Evolutionary conservation across 306 rosid genomes (phyloP).

Genomic region (Arachis hypogaea): DNA sequence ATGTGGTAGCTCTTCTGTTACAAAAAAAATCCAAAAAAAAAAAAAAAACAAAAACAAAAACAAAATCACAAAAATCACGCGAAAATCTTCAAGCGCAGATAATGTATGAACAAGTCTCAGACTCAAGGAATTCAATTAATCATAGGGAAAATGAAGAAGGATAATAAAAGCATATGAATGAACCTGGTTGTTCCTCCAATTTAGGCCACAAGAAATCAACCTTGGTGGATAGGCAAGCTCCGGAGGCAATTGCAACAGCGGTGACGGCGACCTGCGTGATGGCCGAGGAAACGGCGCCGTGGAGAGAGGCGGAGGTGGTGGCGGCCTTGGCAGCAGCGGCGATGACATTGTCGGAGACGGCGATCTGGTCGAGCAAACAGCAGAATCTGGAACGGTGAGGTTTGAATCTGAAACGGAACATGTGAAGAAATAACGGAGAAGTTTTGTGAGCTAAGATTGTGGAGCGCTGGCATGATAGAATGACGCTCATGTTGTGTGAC

Average conservation of each 20-base stretch:
- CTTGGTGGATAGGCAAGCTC: slow-evolving; percentile 95
- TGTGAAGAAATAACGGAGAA: slow-evolving; percentile 46
- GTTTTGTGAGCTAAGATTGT: slow-evolving; percentile 49
- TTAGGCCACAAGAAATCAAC: slow-evolving; percentile 97
- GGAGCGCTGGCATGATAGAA: slow-evolving; percentile 65
- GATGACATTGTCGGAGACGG: slow-evolving; percentile 69
- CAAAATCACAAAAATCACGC: neutral
- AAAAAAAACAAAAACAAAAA: neutral
- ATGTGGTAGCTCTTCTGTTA: slow-evolving; percentile 3
- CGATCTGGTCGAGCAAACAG: slow-evolving; percentile 54
- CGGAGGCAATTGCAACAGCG: slow-evolving; percentile 96
- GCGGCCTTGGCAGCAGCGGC: slow-evolving; percentile 75
- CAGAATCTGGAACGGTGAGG: slow-evolving; percentile 56
- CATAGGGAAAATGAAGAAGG: neutral
- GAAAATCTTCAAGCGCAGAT: neutral
- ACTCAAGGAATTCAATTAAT: neutral
- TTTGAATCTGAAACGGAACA: slow-evolving; percentile 30
- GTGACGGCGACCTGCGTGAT: slow-evolving; percentile 97
- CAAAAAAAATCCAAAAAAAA: neutral
- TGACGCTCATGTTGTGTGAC: slow-evolving; percentile 42
- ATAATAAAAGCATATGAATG: no score
- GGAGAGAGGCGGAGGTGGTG: slow-evolving; percentile 52
- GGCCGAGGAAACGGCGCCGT: slow-evolving; percentile 88
- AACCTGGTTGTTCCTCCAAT: slow-evolving; percentile 82
- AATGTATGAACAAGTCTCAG: slow-evolving; percentile 2